Evolutionary conservation across 1,139 yeast species (phyloP).

Genomic region (Protomyces macrosporus): DNA sequence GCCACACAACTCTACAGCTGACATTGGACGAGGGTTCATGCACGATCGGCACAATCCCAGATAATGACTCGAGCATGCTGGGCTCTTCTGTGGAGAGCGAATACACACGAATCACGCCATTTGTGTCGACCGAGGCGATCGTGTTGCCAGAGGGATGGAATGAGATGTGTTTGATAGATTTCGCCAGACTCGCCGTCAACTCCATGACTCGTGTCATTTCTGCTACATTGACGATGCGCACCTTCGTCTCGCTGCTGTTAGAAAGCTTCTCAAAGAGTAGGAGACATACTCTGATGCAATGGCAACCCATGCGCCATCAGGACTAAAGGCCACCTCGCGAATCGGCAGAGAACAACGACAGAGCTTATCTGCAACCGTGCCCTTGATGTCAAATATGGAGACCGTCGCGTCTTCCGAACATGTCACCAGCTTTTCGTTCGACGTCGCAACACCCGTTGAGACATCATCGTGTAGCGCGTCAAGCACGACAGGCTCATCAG

Average conservation of each 20-base stretch:
- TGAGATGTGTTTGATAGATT: conserved; percentile 50
- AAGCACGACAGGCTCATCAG: conserved; percentile 36
- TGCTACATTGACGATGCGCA: conserved; percentile 52
- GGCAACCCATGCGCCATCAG: conserved; percentile 63
- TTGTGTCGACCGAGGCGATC: conserved; percentile 58
- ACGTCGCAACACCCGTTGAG: conserved; percentile 33
- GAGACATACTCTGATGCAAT: conserved; percentile 60
- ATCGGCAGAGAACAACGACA: conserved; percentile 54
- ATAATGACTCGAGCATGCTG: conserved; percentile 43
- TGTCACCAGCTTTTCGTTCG: conserved; percentile 37
- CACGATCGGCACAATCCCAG: conserved; percentile 39
- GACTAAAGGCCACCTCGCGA: conserved; percentile 60
- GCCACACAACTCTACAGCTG: conserved; percentile 52
- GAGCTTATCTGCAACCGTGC: conserved; percentile 34
- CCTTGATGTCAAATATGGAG: conserved; percentile 36
- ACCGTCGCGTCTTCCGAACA: conserved; percentile 42
- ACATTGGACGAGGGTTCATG: conserved; percentile 41
- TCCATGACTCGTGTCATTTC: conserved; percentile 41
- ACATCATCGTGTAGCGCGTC: conserved; percentile 37
- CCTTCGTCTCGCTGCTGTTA: conserved; percentile 47
- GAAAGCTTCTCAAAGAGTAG: background rate
- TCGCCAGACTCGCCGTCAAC: conserved; percentile 36
- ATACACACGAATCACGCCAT: conserved; percentile 62
- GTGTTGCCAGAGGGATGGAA: conserved; percentile 59
- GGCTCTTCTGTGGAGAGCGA: conserved; percentile 50